These are phyloP conservation scores for Coix lacrymajobi DNA, from an alignment of 176 grass and related monocot genomes.

Conservation along the genomic window DNA sequence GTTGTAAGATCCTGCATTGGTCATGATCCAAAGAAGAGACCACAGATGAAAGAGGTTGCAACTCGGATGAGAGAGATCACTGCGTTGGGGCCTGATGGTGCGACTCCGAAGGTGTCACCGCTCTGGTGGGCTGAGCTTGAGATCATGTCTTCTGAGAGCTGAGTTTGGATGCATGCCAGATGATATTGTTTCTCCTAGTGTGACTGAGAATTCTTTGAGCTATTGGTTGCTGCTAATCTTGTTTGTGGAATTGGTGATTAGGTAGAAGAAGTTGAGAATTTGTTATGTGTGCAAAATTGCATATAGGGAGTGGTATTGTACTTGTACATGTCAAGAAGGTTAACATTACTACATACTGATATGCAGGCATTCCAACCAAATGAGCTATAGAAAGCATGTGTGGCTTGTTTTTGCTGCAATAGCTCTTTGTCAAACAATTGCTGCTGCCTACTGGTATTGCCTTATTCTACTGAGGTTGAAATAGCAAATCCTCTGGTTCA, in stretches of 20 bases:
- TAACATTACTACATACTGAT: constrained; percentile 9
- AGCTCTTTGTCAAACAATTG: no score
- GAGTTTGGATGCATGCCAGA: constrained; percentile 2
- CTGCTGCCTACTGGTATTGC: not conserved
- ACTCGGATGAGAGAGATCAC: constrained; percentile 61
- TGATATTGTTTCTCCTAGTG: not conserved
- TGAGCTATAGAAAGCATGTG: not conserved
- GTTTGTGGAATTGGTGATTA: constrained; percentile 5
- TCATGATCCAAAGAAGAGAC: constrained; percentile 43
- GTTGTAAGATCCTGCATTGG: constrained; percentile 53
- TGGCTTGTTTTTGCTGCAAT: not conserved
- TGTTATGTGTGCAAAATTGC: not conserved
- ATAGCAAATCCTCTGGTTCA: not conserved
- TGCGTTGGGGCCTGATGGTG: constrained; percentile 54
- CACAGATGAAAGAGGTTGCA: constrained; percentile 47
- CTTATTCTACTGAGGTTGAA: not conserved
- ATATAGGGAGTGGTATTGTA: not conserved
- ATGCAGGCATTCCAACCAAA: not conserved
- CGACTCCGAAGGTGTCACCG: constrained; percentile 68
- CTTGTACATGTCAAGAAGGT: constrained; percentile 13
- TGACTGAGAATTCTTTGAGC: constrained; percentile 15
- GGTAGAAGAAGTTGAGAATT: not conserved
- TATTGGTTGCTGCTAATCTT: constrained; percentile 27
- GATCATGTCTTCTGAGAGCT: constrained; percentile 58
- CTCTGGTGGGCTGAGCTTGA: constrained; percentile 98